A percentile compares a stretch with the other conserved stretches of the same genome.
These are phyloP conservation scores for Tetradesmus obliquus DNA, from an alignment of 139 green algal species.

Conservation along the genomic window DNA sequence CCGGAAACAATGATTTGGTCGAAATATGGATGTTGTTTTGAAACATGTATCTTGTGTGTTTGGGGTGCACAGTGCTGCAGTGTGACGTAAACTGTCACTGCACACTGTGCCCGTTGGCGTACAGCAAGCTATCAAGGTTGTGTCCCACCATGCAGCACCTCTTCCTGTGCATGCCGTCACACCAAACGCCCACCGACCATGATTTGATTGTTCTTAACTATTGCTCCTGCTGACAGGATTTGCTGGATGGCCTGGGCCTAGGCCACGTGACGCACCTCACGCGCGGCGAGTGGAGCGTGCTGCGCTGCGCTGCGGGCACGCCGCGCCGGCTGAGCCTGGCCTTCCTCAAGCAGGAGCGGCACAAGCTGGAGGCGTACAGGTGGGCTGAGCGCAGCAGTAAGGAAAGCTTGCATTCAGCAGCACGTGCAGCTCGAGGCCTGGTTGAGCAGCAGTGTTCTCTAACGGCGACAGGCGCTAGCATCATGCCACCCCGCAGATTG, in stretches of 20 bases:
- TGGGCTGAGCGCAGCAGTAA: constrained; percentile 12
- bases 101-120: too few species aligned
- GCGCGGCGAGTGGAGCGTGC: constrained; percentile 67
- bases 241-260: constrained; percentile 21
- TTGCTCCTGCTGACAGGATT: background rate
- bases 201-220: background rate
- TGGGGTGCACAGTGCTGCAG: too few species aligned
- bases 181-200: too few species aligned
- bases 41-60: too few species aligned
- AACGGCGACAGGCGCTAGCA: too few species aligned
- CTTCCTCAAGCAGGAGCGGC: constrained; percentile 80
- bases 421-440: background rate
- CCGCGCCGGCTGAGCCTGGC: constrained; percentile 76
- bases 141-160: too few species aligned
- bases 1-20: too few species aligned
- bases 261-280: constrained; percentile 56
- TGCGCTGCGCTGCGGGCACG: constrained; percentile 59
- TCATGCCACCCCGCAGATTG: too few species aligned
- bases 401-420: background rate
- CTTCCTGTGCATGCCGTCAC: too few species aligned
- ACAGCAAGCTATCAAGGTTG: too few species aligned
- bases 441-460: background rate
- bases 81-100: too few species aligned
- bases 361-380: constrained; percentile 71
- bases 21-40: too few species aligned